Evolutionary conservation across 1,139 yeast species (phyloP), one percentile per base, ranked within the genome.

Genomic region (Suhomyces kunorum): DNA sequence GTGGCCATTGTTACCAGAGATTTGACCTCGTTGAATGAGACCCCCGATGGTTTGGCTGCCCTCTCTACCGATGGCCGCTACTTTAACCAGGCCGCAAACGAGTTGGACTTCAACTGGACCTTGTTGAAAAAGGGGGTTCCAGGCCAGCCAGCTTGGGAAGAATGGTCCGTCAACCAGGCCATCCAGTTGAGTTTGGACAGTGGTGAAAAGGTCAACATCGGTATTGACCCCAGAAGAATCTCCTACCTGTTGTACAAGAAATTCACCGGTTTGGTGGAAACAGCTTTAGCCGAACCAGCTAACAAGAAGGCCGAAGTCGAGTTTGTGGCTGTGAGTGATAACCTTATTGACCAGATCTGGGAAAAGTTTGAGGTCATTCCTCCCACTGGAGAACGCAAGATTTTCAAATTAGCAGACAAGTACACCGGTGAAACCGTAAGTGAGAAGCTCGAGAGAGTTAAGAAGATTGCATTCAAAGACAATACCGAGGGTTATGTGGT

Each of bases 31-130:
- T 64, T 78, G 76, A 78, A 78, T 50, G 76, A 74, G 8, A 43
- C 39, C 8, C 82, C 82, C n/a, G 80, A 77, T 50, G 84, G 85
- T 8, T 73, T 80, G 49, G 92, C 96, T 23, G 85, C 85, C 4
- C 72, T 94, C 51, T 82, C 95, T 8, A 94, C 98, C 0, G 98
- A 94, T 63, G 98, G 97, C 9, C 76, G 98, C 50, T 94, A 94
- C 65, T 94, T 89, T 61, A 78, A 81, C 49, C 98, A 94, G 64
- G 98, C 98, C 2, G 67, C 78, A 19, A 80, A 84, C 56, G 96
- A 94, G 64, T 74, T 94, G 48, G 97, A 88, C 59, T 83, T 76
- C 59, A 87, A 87, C 64, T 94, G 98, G 98, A 61, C 72, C 9
- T 71, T 94, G 48, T 72, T 94, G 53, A 89, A 82, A 59, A 94